A percentile compares a stretch with the other conserved stretches of the same genome.
Conservation (phyloP, 1,284 basidiomycete genomes). For the Meira nashicola region DNA sequence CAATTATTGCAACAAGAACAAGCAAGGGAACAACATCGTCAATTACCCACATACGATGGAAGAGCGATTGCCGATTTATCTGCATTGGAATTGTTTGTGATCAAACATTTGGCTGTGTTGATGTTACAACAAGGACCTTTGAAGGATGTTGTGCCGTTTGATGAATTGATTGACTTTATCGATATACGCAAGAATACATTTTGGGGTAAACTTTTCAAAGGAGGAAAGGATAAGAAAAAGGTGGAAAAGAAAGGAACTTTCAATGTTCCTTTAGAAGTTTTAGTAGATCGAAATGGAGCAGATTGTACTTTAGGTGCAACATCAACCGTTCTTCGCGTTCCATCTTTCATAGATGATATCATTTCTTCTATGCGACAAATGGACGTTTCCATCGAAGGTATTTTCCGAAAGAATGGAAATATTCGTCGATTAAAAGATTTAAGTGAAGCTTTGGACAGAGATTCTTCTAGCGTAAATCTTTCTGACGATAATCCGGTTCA, state of each 20-base stretch:
- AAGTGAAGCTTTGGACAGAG: conserved; percentile 86
- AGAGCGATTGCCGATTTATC: conserved; percentile 78
- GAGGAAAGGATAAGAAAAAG: conserved; percentile 67
- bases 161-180: conserved; percentile 88
- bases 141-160: conserved; percentile 68
- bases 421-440: conserved; percentile 86
- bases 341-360: conserved; percentile 95
- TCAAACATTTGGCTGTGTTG: conserved; percentile 85
- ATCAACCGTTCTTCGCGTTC: conserved; percentile 77
- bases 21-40: conserved; percentile 73
- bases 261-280: conserved; percentile 81
- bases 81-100: conserved; percentile 77
- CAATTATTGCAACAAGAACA: conserved; percentile 86
- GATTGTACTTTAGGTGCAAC: conserved; percentile 88
- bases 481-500: conserved; percentile 95
- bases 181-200: conserved; percentile 90
- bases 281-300: conserved; percentile 90
- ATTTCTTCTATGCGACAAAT: conserved; percentile 98
- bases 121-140: conserved; percentile 69
- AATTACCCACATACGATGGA: conserved; percentile 65
- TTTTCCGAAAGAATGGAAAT: conserved; percentile 97
- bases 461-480: conserved; percentile 75
- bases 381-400: conserved; percentile 98
- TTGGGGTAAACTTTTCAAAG: conserved; percentile 95
- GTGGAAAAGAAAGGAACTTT: conserved; percentile 65